Evolutionary conservation across 2,329 filamentous ascomycete genomes (phyloP).

Genomic region (Plenodomus lindquistii): DNA sequence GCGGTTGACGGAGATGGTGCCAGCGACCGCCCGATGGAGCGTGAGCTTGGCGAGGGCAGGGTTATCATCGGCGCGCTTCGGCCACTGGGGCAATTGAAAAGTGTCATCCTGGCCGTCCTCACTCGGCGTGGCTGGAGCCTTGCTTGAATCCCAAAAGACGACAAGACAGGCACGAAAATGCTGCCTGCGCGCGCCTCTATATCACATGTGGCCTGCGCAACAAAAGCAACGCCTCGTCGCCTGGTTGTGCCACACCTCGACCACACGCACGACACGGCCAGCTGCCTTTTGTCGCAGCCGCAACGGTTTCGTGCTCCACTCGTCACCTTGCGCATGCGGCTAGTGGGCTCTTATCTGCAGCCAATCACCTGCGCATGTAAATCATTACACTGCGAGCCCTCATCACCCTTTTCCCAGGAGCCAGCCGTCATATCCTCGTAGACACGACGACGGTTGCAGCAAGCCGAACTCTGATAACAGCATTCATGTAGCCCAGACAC

Average conservation of each 20-base stretch:
- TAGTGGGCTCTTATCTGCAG: neutral
- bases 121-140: too few species aligned
- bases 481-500: too few species aligned
- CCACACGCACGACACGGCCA: neutral
- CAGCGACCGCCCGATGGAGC: slow-evolving; percentile 2
- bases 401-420: neutral
- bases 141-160: too few species aligned
- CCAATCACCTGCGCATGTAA: neutral
- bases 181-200: neutral
- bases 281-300: neutral
- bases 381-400: neutral
- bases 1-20: slow-evolving; percentile 4
- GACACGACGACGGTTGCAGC: neutral
- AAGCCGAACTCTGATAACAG: too few species aligned
- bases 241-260: neutral
- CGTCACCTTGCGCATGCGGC: too few species aligned
- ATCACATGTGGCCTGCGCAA: neutral
- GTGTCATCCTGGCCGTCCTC: neutral
- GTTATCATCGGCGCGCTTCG: neutral
- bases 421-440: neutral
- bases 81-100: neutral
- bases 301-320: neutral
- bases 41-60: neutral
- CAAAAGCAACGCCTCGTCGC: neutral
- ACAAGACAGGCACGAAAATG: too few species aligned